Evolutionary conservation across 192 early-diverging fungal species (phyloP).

Genomic region (Backusella luteola): DNA sequence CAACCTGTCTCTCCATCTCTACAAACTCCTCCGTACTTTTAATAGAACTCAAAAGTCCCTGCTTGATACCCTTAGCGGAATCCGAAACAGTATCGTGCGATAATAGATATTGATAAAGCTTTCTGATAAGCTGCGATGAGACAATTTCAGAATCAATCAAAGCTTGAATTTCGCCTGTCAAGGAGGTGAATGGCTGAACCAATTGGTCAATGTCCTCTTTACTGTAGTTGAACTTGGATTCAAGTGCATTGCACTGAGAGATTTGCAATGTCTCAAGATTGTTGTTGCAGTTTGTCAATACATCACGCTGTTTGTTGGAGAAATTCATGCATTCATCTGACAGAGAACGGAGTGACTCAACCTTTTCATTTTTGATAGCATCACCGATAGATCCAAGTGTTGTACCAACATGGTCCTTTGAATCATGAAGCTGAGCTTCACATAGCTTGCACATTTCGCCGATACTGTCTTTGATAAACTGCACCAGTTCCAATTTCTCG

Average conservation of each 20-base stretch:
- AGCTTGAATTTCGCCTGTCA: background rate
- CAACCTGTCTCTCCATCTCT: background rate
- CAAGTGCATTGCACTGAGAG: background rate
- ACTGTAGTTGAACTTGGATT: background rate
- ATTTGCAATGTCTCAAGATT: background rate
- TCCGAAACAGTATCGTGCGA: background rate
- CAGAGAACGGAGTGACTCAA: background rate
- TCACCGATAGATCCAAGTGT: background rate
- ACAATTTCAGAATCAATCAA: background rate
- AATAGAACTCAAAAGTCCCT: no score
- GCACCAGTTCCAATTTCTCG: background rate
- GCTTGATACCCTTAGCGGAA: background rate
- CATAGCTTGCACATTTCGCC: background rate
- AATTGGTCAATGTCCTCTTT: background rate
- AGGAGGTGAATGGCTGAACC: background rate
- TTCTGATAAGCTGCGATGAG: background rate
- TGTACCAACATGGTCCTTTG: background rate
- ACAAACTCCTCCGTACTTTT: background rate
- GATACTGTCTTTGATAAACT: background rate
- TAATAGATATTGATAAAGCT: background rate
- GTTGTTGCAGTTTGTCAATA: background rate
- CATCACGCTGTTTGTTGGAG: background rate
- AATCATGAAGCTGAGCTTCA: background rate
- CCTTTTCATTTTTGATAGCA: background rate
- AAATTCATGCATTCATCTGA: background rate